Percentiles rank a stretch among this genome's conserved stretches.
Evolutionary conservation across 2,329 filamentous ascomycete species (phyloP).

Genomic region (Orbilia brochopaga): DNA sequence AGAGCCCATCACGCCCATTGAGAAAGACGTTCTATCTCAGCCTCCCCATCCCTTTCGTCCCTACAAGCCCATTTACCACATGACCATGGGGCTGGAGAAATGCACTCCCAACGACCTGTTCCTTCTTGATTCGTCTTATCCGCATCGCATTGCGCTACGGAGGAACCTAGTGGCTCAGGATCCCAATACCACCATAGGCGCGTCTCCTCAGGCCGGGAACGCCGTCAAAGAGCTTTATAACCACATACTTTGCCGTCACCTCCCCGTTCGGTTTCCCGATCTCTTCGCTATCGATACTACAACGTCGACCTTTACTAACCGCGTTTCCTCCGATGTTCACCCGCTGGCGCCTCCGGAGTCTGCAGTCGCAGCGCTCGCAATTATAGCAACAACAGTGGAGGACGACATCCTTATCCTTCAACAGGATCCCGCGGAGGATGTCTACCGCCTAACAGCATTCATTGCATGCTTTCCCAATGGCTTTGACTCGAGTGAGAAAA

Average conservation of each 20-base stretch:
- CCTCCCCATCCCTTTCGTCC: constrained; percentile 60
- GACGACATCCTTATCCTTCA: constrained; percentile 63
- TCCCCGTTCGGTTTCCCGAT: constrained; percentile 62
- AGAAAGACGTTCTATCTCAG: constrained; percentile 58
- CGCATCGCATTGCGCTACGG: constrained; percentile 58
- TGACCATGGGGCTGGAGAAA: constrained; percentile 62
- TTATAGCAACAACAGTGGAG: constrained; percentile 63
- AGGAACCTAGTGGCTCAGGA: constrained; percentile 56
- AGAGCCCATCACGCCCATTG: constrained; percentile 54
- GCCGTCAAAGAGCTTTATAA: constrained; percentile 63
- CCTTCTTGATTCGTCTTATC: constrained; percentile 64
- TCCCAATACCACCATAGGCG: constrained; percentile 60
- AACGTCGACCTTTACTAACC: constrained; percentile 58
- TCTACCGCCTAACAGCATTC: constrained; percentile 58
- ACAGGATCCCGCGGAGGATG: constrained; percentile 55
- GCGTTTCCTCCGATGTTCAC: constrained; percentile 56
- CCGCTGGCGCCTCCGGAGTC: constrained; percentile 46
- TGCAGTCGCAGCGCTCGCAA: constrained; percentile 56
- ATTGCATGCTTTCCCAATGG: constrained; percentile 64
- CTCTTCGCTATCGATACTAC: constrained; percentile 60
- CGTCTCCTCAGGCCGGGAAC: constrained; percentile 58
- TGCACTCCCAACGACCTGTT: constrained; percentile 63
- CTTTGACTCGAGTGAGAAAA: constrained; percentile 63
- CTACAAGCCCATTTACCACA: constrained; percentile 64
- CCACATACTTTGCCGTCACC: constrained; percentile 61